Percentiles rank a stretch among this genome's conserved stretches.
Conservation (phyloP, 2,329 filamentous ascomycete genomes). For the Fusarium sp. region DNA sequence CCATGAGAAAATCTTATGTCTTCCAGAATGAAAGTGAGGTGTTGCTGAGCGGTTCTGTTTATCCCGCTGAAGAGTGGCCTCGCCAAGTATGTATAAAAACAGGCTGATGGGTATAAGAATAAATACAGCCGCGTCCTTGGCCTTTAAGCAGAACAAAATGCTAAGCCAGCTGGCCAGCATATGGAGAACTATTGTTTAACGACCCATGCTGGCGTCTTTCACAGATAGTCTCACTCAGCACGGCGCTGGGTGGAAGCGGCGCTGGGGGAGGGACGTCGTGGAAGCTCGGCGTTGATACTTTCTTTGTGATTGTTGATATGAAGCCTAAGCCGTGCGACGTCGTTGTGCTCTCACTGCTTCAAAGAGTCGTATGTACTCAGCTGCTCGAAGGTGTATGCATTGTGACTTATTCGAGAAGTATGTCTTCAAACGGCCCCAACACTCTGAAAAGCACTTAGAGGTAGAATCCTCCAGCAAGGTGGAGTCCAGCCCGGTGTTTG, state of each 20-base stretch:
- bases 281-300: slow-evolving; percentile 23
- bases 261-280: neutral
- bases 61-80: slow-evolving; percentile 17
- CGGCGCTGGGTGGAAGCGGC: slow-evolving; percentile 12
- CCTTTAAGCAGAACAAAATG: slow-evolving; percentile 16
- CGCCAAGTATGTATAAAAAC: neutral
- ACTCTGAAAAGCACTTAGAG: slow-evolving; percentile 46
- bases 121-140: slow-evolving; percentile 8
- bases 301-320: slow-evolving; percentile 6
- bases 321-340: neutral
- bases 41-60: slow-evolving; percentile 27
- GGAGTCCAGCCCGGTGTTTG: slow-evolving; percentile 52
- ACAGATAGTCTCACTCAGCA: neutral
- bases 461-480: slow-evolving; percentile 56
- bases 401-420: neutral
- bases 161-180: slow-evolving; percentile 2
- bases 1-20: neutral
- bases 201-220: slow-evolving; percentile 23
- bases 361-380: neutral
- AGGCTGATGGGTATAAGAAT: slow-evolving; percentile 23
- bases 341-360: neutral
- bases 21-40: slow-evolving; percentile 7
- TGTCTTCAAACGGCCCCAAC: slow-evolving; percentile 16
- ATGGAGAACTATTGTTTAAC: slow-evolving; percentile 15
- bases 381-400: neutral